Base-by-base conservation (phyloP, 257 asterid genomes). In the Coffea canephora region DNA sequence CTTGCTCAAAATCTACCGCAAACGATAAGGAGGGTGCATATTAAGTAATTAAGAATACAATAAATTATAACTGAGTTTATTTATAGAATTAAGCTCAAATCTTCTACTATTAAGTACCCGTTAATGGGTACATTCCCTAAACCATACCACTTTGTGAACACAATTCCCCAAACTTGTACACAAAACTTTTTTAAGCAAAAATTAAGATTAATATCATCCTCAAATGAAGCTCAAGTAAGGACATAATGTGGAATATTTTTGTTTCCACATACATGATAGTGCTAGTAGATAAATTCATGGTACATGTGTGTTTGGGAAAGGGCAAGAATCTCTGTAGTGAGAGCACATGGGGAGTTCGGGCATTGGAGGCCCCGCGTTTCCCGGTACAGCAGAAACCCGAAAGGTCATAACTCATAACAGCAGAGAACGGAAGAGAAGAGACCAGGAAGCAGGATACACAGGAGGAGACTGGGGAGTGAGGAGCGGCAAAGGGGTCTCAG, bases 281-380 rank as follows among this genome's bases (percentile, higher is more conserved):
- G 5, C 43, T 64, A 39, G 27, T 3, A 1, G 18, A 11, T 65
- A 65, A 65, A 65, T 65, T 65, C 43, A 27, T 64, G 36, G 15
- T 9, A n/a, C 36, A 65, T 69, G 54, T 70, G 15, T 18, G 41
- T 25, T 7, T 16, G 68, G 36, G 7, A 43, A 25, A 46, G 43
- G 59, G 68, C 19, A 68, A 79, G 62, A 70, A 75, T 59, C 46
- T 61, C 50, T 11, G 83, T 59, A 49, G 8, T 82, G 5, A 49
- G 59, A 67, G 84, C 85, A 83, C 87, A 78, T 83, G 86, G 86
- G 81, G 79, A 57, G 85, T 84, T 84, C 79, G 85, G 84, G 84
- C 15, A 27, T 46, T 83, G 86, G 88, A 82, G 89, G 91, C 89
- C 94, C 94, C 92, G 94, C 88, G 87, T 91, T 89, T 84, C 89